Evolutionary conservation across 495 filamentous ascomycete genomes (phyloP), one percentile per base, ranked within the genome.

Genomic region (Penicillium diatomitis): DNA sequence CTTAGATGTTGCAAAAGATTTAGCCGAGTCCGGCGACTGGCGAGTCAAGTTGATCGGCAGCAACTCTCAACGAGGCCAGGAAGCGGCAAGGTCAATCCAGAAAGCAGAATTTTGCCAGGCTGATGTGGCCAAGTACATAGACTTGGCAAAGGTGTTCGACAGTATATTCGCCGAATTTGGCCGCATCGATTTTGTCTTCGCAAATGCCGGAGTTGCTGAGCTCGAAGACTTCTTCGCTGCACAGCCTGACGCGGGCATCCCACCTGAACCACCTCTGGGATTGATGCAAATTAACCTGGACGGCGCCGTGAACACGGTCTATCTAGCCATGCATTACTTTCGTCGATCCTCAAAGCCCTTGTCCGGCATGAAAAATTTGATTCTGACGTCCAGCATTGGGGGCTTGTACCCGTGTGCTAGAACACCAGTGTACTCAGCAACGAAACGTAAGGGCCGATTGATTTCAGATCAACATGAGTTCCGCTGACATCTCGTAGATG

Each of bases 271-370:
- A n/a, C 44, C 53, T 28, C 41, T 60, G 9, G 41, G 48, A 4
- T 40, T 48, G 9, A 50, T 60, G 27, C 52, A 58, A 29, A 44
- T 51, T 6, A 53, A 60, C 32, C 28, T 63, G 32, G 53, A 57
- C 11, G 51, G 60, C 2, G 57, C 60, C 2, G 10, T 60, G 5
- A 40, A 51, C 2, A 60, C 57, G 5, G 42, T 41, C n/a, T 54
- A 57, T 32, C 29, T 63, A 33, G 54, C 54, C 6, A 54, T 55
- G 46, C 60, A 63, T 41, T 63, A 63, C 38, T 60, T 63, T 45
- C 54, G 52, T 7, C 32, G 43, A 4, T 60, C 54, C 2, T 46
- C 60, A 27, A 41, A 53, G n/a, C 38, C 38, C 10, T 49, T 46
- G 4, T 32, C 28, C 9, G 49, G 47, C 1, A 33, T 47, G n/a